Evolutionary conservation across 2,329 filamentous ascomycete genomes (phyloP), one percentile per base, ranked within the genome.

Genomic region (Geosmithia morbida): DNA sequence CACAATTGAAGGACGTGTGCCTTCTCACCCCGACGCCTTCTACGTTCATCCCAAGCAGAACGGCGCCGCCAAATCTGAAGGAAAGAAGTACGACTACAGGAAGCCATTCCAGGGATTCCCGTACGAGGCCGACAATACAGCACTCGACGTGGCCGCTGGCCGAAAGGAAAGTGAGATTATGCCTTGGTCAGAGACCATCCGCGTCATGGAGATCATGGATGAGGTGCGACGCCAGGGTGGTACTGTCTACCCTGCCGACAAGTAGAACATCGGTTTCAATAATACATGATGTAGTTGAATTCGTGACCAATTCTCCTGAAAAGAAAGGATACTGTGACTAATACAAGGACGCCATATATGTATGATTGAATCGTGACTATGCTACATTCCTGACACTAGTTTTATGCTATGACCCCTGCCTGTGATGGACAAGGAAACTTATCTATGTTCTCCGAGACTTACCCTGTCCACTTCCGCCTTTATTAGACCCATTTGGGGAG

Each of bases 171-270:
- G 61, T 46, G 54, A 54, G 1, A 56, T 64, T 2, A 68, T 73
- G 63, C 67, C 69, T 0, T 70, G 65, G 65, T 54, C 58, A 0
- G 69, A 72, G 56, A 72, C 69, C 0, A 48, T 73, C 11, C 59
- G 65, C 0, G 60, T 72, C 0, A 58, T 74, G 60, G 63, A 65
- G 48, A 60, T 72, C 17, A 61, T 74, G 63, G 71, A 74, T 49
- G 65, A 70, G 48, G 60, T 70, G 8, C 55, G 70, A 39, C 53
- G 52, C 8, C 61, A 63, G n/a, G 60, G 59, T 0, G 60, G 58
- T 0, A 53, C 57, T 0, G 51, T 44, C 19, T 62, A 59, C 43
- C 61, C 61, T 16, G 33, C 13, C 33, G 33, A 37, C 14, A 37
- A 37, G 13, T 37, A 37, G 14, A n/a, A n/a, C n/a, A n/a, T n/a